These are phyloP conservation scores for Fraxinus dipetala DNA, from an alignment of 305 asterid species.

Conservation along the genomic window DNA sequence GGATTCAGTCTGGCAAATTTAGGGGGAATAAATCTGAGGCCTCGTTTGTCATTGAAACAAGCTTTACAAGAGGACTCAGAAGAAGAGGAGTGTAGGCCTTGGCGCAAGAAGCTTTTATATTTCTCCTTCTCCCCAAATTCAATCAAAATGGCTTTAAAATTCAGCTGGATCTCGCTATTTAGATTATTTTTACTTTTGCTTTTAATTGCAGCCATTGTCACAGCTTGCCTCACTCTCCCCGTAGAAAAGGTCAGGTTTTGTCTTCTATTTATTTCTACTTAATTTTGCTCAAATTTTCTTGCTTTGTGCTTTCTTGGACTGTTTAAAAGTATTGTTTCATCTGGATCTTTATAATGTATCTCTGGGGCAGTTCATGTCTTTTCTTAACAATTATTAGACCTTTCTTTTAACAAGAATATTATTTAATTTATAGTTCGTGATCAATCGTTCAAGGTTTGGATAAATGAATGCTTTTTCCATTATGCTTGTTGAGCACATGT, in stretches of 20 bases:
- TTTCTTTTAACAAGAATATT: background rate
- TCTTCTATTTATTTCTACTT: background rate
- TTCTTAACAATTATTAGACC: background rate
- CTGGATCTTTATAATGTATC: background rate
- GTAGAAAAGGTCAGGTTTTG: conserved; percentile 37
- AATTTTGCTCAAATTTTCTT: background rate
- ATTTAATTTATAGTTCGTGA: background rate
- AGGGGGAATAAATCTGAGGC: background rate
- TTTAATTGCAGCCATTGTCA: conserved; percentile 39
- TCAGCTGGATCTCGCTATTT: conserved; percentile 34
- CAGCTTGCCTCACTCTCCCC: conserved; percentile 48
- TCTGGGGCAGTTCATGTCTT: background rate
- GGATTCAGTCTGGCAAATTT: background rate
- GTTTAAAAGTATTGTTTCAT: background rate
- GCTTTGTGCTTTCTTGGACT: conserved; percentile 14
- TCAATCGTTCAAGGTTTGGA: background rate
- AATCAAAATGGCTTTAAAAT: conserved; percentile 32
- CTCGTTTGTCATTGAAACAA: background rate
- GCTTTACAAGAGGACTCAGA: background rate
- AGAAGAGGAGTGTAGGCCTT: background rate
- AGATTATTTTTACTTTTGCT: conserved; percentile 34
- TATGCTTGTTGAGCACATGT: background rate
- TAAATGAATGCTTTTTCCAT: background rate
- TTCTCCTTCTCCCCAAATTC: background rate
- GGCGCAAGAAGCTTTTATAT: background rate